These are phyloP conservation scores for Monosporascus cannonballus DNA, from an alignment of 2,329 filamentous ascomycete species.

Conservation along the genomic window DNA sequence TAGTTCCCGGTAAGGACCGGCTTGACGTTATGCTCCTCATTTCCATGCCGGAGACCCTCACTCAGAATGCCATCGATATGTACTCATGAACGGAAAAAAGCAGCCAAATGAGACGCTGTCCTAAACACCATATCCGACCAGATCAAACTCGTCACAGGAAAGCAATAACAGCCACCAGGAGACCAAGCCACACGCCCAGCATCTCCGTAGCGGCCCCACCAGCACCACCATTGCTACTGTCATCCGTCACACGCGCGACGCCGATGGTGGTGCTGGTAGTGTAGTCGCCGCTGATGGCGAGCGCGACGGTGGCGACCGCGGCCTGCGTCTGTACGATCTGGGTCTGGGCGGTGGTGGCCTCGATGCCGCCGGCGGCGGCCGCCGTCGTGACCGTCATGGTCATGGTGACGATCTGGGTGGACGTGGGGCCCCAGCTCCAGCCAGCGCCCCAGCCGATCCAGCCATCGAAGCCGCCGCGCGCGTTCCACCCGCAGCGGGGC, in stretches of 20 bases:
- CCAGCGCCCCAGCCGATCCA: constrained; percentile 35
- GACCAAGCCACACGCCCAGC: neutral
- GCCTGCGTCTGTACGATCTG: constrained; percentile 13
- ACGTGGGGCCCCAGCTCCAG: constrained; percentile 32
- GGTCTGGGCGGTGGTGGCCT: constrained; percentile 6
- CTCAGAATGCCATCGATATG: too few species aligned
- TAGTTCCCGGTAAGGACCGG: neutral
- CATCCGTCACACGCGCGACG: constrained; percentile 6
- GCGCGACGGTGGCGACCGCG: constrained; percentile 20
- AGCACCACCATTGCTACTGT: constrained; percentile 2
- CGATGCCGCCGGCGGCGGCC: constrained; percentile 16
- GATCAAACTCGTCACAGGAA: neutral
- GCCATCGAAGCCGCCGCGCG: constrained; percentile 29
- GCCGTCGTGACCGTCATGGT: constrained; percentile 17
- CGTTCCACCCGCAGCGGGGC: constrained; percentile 30
- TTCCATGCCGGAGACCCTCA: too few species aligned
- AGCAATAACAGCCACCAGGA: neutral
- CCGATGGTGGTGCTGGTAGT: constrained; percentile 23
- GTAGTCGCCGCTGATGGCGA: constrained; percentile 27
- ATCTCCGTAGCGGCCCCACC: neutral
- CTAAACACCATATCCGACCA: neutral
- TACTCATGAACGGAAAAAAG: too few species aligned
- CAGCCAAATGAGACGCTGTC: neutral
- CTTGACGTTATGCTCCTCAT: neutral
- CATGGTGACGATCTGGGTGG: constrained; percentile 28